Base-by-base conservation (phyloP, 495 filamentous ascomycete species). In the Talaromyces adpressus region DNA sequence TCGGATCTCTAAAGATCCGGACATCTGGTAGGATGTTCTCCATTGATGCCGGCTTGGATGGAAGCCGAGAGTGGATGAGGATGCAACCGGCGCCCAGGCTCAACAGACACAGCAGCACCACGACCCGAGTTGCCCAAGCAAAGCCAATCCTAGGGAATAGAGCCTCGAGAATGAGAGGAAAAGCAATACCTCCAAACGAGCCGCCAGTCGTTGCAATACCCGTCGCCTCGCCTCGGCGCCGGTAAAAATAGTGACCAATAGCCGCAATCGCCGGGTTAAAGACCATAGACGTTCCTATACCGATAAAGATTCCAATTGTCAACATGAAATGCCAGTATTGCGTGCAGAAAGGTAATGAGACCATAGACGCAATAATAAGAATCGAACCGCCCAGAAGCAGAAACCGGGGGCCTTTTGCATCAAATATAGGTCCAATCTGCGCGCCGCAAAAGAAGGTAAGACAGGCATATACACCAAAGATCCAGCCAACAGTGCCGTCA, bases 271-370 rank as follows among this genome's bases (percentile, higher is more conserved):
- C 86, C 0, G 93, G 93, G 0, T 91, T 96, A 75, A 94, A 93
- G 62, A 97, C 85, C 45, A 97, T 77, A 32, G 90, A 90, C 4
- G 87, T 88, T 22, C 90, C 90, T 25, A 92, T 62, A 41, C 93
- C 93, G 67, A 85, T 85, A 34, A 94, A 77, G 8, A 97, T 74
- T 47, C 90, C 89, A 69, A 95, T 92, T n/a, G 84, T 81, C 18
- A 96, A 74, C 72, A 97, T 85, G 67, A 96, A 95, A 62, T 96
- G 93, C 88, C 89, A 97, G 67, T 90, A 91, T 70, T 87, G 80
- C 81, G 71, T 71, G 63, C 77, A 80, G 59, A 79, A 75, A 0
- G 75, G 79, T 32, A 84, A 57, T n/a, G 80, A 68, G 54, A 86
- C 72, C 62, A 83, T 73, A 61, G 80, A 75, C 20, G 71, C 82